Evolutionary conservation across 768 basidiomycete genomes (phyloP).

Genomic region (Crucibulum laeve): DNA sequence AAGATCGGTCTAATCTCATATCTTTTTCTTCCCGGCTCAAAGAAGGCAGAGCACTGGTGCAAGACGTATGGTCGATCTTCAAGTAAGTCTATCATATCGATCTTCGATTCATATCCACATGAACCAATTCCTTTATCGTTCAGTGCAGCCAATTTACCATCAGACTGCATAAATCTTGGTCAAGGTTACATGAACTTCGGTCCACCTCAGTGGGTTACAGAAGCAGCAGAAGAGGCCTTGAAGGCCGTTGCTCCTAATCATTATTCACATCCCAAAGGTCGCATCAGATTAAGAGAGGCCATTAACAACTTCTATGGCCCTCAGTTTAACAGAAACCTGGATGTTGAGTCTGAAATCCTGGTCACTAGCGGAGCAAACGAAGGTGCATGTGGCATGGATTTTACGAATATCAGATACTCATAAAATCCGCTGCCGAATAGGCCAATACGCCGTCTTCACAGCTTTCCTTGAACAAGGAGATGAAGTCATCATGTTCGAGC

Average conservation of each 20-base stretch:
- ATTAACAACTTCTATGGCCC: slow-evolving; percentile 78
- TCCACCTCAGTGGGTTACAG: slow-evolving; percentile 75
- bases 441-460: slow-evolving; percentile 89
- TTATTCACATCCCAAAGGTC: slow-evolving; percentile 89
- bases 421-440: slow-evolving; percentile 32
- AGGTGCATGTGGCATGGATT: slow-evolving; percentile 42
- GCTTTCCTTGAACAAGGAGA: slow-evolving; percentile 92
- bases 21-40: slow-evolving; percentile 68
- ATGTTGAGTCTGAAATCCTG: slow-evolving; percentile 84
- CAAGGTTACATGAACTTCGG: slow-evolving; percentile 94
- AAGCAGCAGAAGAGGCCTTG: slow-evolving; percentile 71
- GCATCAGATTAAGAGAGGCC: slow-evolving; percentile 83
- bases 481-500: slow-evolving; percentile 98
- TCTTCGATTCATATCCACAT: not conserved
- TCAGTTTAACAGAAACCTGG: slow-evolving; percentile 63
- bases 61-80: slow-evolving; percentile 92
- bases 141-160: slow-evolving; percentile 84
- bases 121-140: slow-evolving; percentile 1
- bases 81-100: slow-evolving; percentile 45
- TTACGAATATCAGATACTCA: not conserved
- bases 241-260: slow-evolving; percentile 65
- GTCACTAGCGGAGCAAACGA: slow-evolving; percentile 97
- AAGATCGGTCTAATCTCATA: slow-evolving; percentile 49
- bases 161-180: slow-evolving; percentile 93
- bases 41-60: slow-evolving; percentile 72